Base-by-base conservation (phyloP, 169 alveolate species). In the Perkinsus chesapeaki region DNA sequence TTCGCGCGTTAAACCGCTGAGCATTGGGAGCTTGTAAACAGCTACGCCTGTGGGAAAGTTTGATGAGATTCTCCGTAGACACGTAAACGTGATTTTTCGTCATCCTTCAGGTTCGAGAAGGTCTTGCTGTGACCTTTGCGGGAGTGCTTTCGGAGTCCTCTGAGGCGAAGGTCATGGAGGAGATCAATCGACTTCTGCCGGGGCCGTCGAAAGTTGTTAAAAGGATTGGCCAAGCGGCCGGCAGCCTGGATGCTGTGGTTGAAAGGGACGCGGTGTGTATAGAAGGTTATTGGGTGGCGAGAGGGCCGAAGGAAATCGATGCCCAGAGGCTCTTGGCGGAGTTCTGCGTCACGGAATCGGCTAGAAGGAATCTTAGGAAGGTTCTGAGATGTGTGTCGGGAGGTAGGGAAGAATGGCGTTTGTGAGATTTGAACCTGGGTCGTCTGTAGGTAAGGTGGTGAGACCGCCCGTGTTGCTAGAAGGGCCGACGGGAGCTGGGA, bases 401-500 rank as follows among this genome's bases (percentile, higher is more conserved):
- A 60, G 82, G 82, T 60, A 34, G 82, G 82, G 12, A 3, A 60
- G 7, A 60, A 7, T 60, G 31, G 37, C 9, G 7, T 27, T 1
- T 27, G 31, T 60, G 82, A 34, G 12, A 23, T 16, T 60, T 60
- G 82, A 60, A 60, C 19, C 82, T 60, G 23, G 31, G 82, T 60
- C 27, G 3, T 47, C 31, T 16, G 39, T 96, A 97, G 93, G 98
- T 98, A 73, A 94, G 94, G 82, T 96, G 96, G 92, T 98, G 73
- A 96, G 99, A 39, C 98, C 99, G 73, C 99, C 99, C 5, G 97
- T 99, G 34, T 97, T 99, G 92, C 97, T 99, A 93, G 99, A 99
- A 95, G 99, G 99, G 0, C 99, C 99, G 0, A 99, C 99, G 27
- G 98, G 99, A 12, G 98, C 99, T 3, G 99, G 99, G 31, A 99